A percentile compares a stretch with the other conserved stretches of the same genome.
Evolutionary conservation across 371 early-diverging fungal genomes (phyloP).

Genomic region (Apophysomyces sp.): DNA sequence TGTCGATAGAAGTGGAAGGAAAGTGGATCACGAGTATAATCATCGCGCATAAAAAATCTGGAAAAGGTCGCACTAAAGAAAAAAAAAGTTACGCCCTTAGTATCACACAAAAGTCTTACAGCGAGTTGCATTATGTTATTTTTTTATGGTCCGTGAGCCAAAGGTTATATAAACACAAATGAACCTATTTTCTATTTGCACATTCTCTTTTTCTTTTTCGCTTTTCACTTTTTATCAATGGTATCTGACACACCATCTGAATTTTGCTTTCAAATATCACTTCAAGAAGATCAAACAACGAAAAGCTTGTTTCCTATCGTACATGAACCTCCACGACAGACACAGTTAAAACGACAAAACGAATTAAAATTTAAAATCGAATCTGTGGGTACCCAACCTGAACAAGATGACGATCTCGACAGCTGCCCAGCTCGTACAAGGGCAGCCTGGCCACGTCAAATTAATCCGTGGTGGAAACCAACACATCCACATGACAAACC

Average conservation of each 20-base stretch:
- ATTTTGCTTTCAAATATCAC: neutral
- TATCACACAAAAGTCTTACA: neutral
- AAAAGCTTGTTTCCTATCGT: conserved; percentile 15
- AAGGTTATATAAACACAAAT: neutral
- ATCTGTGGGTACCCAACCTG: conserved; percentile 36
- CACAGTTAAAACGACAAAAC: neutral
- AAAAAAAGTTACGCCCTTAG: neutral
- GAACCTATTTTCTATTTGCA: neutral
- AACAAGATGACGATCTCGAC: conserved; percentile 47
- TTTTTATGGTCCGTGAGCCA: conserved; percentile 1
- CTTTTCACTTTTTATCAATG: neutral
- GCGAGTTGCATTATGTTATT: neutral
- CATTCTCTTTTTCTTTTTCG: conserved; percentile 4
- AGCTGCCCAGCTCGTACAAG: conserved; percentile 41
- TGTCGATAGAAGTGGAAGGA: neutral
- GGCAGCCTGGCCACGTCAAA: conserved; percentile 38
- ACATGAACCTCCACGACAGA: conserved; percentile 10
- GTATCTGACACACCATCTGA: neutral
- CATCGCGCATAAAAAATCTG: neutral
- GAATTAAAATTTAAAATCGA: conserved; percentile 42
- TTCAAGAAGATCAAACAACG: neutral
- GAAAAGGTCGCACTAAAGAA: neutral
- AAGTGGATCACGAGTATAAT: neutral
- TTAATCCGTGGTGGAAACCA: conserved; percentile 49
- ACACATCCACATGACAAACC: conserved; percentile 63